phyloP scores from a whole-genome alignment of 108 stramenopile genomes.

The Fistulifera solaris region DNA sequence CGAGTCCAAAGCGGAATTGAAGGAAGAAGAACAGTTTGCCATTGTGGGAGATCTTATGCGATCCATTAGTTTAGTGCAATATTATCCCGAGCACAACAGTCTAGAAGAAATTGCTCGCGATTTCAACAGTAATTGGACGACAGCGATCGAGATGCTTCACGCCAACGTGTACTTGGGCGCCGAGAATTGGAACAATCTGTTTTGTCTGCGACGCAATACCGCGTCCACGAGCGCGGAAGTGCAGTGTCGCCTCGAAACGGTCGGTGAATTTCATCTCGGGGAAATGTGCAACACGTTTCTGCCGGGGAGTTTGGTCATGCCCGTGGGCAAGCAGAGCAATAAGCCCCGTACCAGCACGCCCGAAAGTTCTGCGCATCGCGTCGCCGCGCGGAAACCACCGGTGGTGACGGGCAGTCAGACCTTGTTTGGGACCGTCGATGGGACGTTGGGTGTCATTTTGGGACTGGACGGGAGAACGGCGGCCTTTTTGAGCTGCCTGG shows the following conservation, averaged over 20 bases:
- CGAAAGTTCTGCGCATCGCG: conserved; percentile 12
- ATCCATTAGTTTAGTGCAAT: conserved; percentile 85
- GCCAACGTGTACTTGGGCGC: conserved; percentile 89
- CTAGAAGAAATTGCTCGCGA: conserved; percentile 91
- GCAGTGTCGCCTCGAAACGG: conserved; percentile 76
- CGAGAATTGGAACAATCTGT: conserved; percentile 89
- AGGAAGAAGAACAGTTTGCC: conserved; percentile 58
- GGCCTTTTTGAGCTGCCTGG: conserved; percentile 75
- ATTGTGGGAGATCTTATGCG: conserved; percentile 97
- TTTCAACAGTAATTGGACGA: conserved; percentile 92
- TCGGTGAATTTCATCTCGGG: conserved; percentile 92
- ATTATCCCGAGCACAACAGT: conserved; percentile 65
- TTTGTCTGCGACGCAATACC: conserved; percentile 74
- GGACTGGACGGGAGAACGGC: conserved; percentile 77
- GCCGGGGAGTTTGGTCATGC: conserved; percentile 88
- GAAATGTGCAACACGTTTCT: conserved; percentile 94
- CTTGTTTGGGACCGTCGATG: conserved; percentile 92
- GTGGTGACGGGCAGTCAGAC: conserved; percentile 73
- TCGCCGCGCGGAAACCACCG: conserved; percentile 29
- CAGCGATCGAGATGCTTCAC: conserved; percentile 87
- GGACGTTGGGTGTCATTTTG: conserved; percentile 85
- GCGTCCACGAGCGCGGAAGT: conserved; percentile 80
- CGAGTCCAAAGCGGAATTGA: conserved; percentile 11
- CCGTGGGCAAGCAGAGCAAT: conserved; percentile 16
- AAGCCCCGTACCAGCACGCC: conserved; percentile 9